Evolutionary conservation across 108 stramenopile genomes (phyloP).

Genomic region (Skeletonema marinoi): DNA sequence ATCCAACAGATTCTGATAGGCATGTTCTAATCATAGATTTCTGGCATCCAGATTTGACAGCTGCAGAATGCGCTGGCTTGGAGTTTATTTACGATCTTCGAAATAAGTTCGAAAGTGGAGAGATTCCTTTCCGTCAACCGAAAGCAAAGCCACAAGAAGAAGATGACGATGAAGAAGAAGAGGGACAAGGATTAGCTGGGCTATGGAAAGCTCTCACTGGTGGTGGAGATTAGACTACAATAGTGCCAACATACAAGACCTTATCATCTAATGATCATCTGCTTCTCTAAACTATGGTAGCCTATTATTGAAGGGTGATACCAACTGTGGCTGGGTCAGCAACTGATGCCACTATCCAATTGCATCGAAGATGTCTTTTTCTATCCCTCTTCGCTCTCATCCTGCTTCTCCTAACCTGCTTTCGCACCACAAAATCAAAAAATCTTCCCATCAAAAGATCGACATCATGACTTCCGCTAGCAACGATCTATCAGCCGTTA

Average conservation of each 20-base stretch:
- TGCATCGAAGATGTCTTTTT: neutral
- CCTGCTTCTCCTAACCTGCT: neutral
- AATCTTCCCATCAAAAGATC: too few species aligned
- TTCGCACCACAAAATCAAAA: neutral
- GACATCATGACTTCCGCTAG: neutral
- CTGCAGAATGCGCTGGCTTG: constrained; percentile 75
- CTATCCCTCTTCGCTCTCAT: neutral
- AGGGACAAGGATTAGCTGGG: constrained; percentile 54
- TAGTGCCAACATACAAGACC: neutral
- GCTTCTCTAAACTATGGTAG: too few species aligned
- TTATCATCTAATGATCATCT: neutral
- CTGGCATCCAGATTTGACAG: constrained; percentile 93
- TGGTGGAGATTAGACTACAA: constrained; percentile 25
- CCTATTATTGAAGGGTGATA: too few species aligned
- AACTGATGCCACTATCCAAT: neutral
- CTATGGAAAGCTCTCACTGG: constrained; percentile 65
- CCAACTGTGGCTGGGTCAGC: too few species aligned
- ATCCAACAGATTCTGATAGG: constrained; percentile 79
- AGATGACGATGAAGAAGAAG: constrained; percentile 37
- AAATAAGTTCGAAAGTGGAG: constrained; percentile 86
- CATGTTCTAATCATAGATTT: constrained; percentile 94
- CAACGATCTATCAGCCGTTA: constrained; percentile 18
- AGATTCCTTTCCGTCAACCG: constrained; percentile 78
- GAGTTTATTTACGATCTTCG: constrained; percentile 85
- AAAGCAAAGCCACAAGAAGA: constrained; percentile 23